phyloP scores from a whole-genome alignment of 2,329 filamentous ascomycete species.

The Colletotrichum limetticola region DNA sequence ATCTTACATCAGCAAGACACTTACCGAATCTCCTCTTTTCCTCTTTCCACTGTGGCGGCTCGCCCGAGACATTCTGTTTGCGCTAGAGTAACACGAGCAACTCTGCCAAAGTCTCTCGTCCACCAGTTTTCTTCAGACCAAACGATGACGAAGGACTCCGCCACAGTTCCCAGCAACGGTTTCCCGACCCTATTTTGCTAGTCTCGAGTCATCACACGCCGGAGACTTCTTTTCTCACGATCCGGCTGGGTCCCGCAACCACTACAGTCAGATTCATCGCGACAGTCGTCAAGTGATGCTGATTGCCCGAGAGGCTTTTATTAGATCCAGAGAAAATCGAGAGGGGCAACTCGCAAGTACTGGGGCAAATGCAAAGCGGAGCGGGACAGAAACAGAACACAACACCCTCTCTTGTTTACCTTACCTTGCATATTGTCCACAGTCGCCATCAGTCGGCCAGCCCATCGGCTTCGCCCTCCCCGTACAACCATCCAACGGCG shows the following conservation, averaged over 20 bases:
- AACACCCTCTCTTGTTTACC: neutral
- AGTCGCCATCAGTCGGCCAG: neutral
- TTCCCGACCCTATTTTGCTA: slow-evolving; percentile 1
- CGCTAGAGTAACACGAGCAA: slow-evolving; percentile 29
- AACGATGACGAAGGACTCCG: slow-evolving; percentile 25
- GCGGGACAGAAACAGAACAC: neutral
- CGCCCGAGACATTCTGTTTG: slow-evolving; percentile 31
- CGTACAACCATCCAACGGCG: slow-evolving; percentile 16
- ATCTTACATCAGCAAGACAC: neutral
- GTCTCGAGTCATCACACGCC: slow-evolving; percentile 7
- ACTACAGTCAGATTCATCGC: slow-evolving; percentile 14
- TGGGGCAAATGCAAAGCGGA: slow-evolving; percentile 11
- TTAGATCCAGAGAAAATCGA: slow-evolving; percentile 15
- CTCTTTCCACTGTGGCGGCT: slow-evolving; percentile 19
- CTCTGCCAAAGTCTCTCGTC: slow-evolving; percentile 24
- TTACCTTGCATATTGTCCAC: neutral
- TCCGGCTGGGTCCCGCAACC: slow-evolving; percentile 16
- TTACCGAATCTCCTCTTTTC: neutral
- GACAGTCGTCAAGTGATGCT: slow-evolving; percentile 20
- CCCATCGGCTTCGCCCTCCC: slow-evolving; percentile 21
- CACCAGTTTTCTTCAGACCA: slow-evolving; percentile 24
- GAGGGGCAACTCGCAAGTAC: neutral
- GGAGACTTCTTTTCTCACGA: neutral
- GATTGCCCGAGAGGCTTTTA: slow-evolving; percentile 22
- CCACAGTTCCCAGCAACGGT: slow-evolving; percentile 17